Conservation (phyloP, 2,329 filamentous ascomycete genomes). For the Esteya vermicola region DNA sequence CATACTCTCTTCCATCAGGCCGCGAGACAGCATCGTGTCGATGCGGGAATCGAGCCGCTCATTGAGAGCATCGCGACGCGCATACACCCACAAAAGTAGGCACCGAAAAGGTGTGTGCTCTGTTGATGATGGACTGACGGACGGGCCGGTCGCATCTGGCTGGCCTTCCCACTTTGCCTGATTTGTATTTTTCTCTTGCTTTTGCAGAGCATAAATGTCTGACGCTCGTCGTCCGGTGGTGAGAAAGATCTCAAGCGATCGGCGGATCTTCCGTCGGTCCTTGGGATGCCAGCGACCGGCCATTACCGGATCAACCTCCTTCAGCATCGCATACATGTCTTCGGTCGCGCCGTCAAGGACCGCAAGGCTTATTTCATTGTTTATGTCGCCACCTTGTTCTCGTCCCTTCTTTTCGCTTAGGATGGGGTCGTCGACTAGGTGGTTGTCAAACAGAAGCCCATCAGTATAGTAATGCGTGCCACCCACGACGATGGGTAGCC, state of each 20-base stretch:
- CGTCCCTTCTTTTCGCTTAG: too few relatives aligned
- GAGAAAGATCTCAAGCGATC: conserved; percentile 82
- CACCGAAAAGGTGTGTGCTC: conserved; percentile 32
- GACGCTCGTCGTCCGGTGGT: conserved; percentile 71
- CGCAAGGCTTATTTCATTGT: background rate
- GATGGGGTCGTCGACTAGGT: conserved; percentile 33
- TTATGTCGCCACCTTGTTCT: background rate
- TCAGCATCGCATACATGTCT: conserved; percentile 56
- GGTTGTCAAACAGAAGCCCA: conserved; percentile 68
- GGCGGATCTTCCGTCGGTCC: conserved; percentile 75
- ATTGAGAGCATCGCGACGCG: conserved; percentile 53
- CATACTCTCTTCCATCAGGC: conserved; percentile 33
- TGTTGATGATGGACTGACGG: background rate
- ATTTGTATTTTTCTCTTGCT: conserved; percentile 15
- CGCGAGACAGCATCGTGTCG: conserved; percentile 61
- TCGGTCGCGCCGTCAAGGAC: conserved; percentile 58
- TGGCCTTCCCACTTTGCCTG: too few relatives aligned
- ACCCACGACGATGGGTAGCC: conserved; percentile 79
- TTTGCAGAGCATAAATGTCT: conserved; percentile 72
- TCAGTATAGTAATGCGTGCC: conserved; percentile 95
- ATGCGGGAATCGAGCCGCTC: conserved; percentile 62
- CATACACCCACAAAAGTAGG: conserved; percentile 78
- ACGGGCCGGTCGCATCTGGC: background rate
- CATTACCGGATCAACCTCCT: conserved; percentile 77
- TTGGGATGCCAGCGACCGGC: conserved; percentile 89